phyloP scores from a whole-genome alignment of 495 filamentous ascomycete genomes.

The Annulohypoxylon bovei region DNA sequence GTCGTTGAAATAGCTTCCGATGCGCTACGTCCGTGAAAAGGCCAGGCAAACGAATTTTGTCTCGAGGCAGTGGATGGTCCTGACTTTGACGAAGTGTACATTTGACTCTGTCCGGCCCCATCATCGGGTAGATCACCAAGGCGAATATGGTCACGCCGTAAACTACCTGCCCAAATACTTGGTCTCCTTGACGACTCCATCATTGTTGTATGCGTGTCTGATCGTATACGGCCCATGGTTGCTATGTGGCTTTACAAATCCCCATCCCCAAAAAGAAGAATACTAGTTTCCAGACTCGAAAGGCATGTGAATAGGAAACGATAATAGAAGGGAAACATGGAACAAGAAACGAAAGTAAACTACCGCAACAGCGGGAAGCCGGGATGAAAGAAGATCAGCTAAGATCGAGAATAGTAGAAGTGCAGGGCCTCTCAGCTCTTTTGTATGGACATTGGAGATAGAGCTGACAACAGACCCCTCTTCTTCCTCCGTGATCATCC shows the following conservation, averaged over 20 bases:
- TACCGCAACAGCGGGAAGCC: slow-evolving; percentile 36
- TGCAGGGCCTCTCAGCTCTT: slow-evolving; percentile 34
- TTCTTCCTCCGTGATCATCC: slow-evolving; percentile 35
- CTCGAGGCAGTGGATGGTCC: slow-evolving; percentile 34
- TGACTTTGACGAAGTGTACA: slow-evolving; percentile 32
- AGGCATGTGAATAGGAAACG: slow-evolving; percentile 23
- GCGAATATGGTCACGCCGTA: slow-evolving; percentile 40
- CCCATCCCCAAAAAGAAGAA: slow-evolving; percentile 26
- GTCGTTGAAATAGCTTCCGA: slow-evolving; percentile 42
- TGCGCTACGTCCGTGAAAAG: slow-evolving; percentile 40
- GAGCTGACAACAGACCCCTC: slow-evolving; percentile 19
- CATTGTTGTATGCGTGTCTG: slow-evolving; percentile 33
- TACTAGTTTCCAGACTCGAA: slow-evolving; percentile 24
- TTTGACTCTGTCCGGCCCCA: slow-evolving; percentile 22
- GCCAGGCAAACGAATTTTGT: slow-evolving; percentile 44
- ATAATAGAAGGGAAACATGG: slow-evolving; percentile 32
- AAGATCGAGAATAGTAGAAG: slow-evolving; percentile 25
- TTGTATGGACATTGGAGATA: slow-evolving; percentile 32
- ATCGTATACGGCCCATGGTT: slow-evolving; percentile 39
- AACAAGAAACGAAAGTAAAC: slow-evolving; percentile 40
- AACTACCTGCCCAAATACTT: slow-evolving; percentile 40
- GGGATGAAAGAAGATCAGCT: slow-evolving; percentile 36
- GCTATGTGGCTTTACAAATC: slow-evolving; percentile 12
- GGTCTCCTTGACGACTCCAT: slow-evolving; percentile 34
- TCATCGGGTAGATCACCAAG: slow-evolving; percentile 30